Evolutionary conservation across 2,329 filamentous ascomycete genomes (phyloP).

Genomic region (Ophioceras dolichostomum): DNA sequence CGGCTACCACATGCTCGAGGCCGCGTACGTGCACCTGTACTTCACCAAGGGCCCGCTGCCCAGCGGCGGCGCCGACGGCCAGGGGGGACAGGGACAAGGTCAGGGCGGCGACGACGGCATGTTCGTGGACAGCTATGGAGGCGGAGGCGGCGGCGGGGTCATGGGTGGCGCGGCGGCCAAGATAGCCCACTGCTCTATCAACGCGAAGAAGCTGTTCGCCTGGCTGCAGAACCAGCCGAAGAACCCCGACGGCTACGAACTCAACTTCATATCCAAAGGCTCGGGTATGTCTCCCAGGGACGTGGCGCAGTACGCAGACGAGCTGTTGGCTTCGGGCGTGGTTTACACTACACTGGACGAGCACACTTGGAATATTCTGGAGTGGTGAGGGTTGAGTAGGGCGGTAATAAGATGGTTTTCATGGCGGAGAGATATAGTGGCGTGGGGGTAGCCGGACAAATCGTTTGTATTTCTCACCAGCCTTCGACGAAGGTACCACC

Average conservation of each 20-base stretch:
- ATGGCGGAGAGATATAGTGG: too few species aligned
- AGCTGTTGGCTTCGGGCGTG: constrained; percentile 59
- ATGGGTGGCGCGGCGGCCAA: constrained; percentile 21
- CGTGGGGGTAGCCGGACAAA: too few species aligned
- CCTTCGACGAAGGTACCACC: too few species aligned
- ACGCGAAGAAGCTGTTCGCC: constrained; percentile 59
- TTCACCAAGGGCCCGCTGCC: constrained; percentile 58
- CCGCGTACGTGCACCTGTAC: constrained; percentile 76
- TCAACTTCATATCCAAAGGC: constrained; percentile 60
- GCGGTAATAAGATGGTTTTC: too few species aligned
- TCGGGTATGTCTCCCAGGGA: constrained; percentile 56
- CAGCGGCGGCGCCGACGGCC: constrained; percentile 19
- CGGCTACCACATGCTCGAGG: constrained; percentile 83
- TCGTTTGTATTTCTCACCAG: too few species aligned
- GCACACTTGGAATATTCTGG: constrained; percentile 78
- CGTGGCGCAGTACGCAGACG: constrained; percentile 66
- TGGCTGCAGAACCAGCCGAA: constrained; percentile 55
- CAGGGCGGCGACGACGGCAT: constrained; percentile 32
- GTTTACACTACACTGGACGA: constrained; percentile 92
- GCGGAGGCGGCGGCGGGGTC: constrained; percentile 22
- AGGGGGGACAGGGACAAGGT: constrained; percentile 17
- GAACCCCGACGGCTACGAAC: constrained; percentile 72
- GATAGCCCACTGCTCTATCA: constrained; percentile 34
- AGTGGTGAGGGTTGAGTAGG: too few species aligned
- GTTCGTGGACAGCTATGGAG: constrained; percentile 39